Evolutionary conservation across 768 basidiomycete species (phyloP).

Genomic region (Psilocybe cyanescens): DNA sequence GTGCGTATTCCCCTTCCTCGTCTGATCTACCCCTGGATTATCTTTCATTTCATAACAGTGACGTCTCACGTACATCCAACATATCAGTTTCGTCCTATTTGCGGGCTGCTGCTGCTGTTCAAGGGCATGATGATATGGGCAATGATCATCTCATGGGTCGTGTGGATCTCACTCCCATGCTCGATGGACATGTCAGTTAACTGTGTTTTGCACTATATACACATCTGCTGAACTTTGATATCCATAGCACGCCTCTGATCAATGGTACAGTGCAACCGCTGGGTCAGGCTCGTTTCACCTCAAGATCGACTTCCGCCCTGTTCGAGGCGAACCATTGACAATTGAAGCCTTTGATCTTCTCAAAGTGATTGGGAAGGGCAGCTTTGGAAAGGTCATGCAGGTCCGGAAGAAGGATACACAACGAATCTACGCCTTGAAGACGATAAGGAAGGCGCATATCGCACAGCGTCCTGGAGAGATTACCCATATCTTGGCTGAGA

Average conservation of each 20-base stretch:
- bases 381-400: slow-evolving; percentile 99
- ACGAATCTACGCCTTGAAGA: slow-evolving; percentile 97
- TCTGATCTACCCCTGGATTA: slow-evolving; percentile 5
- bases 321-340: slow-evolving; percentile 81
- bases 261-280: slow-evolving; percentile 85
- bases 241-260: slow-evolving; percentile 78
- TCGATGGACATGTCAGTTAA: slow-evolving; percentile 72
- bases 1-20: slow-evolving; percentile 51
- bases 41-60: slow-evolving; percentile 49
- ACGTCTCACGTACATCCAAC: slow-evolving; percentile 93
- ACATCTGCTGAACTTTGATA: slow-evolving; percentile 15
- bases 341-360: slow-evolving; percentile 97
- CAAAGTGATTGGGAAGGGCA: slow-evolving; percentile 97
- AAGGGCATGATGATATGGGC: slow-evolving; percentile 92
- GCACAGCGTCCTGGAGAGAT: slow-evolving; percentile 96
- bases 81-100: slow-evolving; percentile 93
- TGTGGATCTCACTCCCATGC: slow-evolving; percentile 83
- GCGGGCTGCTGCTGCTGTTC: slow-evolving; percentile 72
- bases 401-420: slow-evolving; percentile 98
- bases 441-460: slow-evolving; percentile 97
- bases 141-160: slow-evolving; percentile 95
- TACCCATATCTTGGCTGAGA: slow-evolving; percentile 95
- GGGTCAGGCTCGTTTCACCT: slow-evolving; percentile 94
- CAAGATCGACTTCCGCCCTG: slow-evolving; percentile 92
- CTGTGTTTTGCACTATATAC: slow-evolving; percentile 4